phyloP scores from a whole-genome alignment of 805 yeast genomes.

The Blastobotrys peoriensis region DNA sequence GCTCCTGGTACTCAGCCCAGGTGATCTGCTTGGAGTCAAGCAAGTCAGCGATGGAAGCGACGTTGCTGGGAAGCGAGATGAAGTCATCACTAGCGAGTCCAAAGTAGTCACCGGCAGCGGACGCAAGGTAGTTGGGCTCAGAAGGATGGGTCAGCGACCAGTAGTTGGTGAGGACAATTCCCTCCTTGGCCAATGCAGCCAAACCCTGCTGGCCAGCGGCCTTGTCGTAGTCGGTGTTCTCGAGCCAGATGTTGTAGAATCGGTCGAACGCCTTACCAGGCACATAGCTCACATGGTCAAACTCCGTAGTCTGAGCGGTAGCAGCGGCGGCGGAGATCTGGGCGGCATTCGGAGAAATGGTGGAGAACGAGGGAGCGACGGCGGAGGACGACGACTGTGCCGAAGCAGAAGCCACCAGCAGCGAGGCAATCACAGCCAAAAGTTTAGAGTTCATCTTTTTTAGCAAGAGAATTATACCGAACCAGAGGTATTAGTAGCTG shows the following conservation, averaged over 20 bases:
- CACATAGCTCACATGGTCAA: constrained; percentile 31
- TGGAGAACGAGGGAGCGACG: constrained; percentile 26
- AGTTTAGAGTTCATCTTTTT: not conserved
- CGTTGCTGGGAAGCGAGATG: constrained; percentile 39
- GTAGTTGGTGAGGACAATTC: constrained; percentile 44
- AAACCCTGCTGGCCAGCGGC: constrained; percentile 42
- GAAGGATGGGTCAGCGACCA: constrained; percentile 50
- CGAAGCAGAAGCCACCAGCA: not conserved
- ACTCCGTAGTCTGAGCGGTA: constrained; percentile 29
- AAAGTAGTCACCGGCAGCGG: constrained; percentile 48
- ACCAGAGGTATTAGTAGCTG: too few species aligned
- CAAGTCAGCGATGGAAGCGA: constrained; percentile 44
- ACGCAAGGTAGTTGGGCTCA: constrained; percentile 47
- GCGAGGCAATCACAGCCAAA: not conserved
- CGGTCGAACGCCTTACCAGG: constrained; percentile 38
- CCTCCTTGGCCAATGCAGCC: constrained; percentile 38
- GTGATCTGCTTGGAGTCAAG: constrained; percentile 41
- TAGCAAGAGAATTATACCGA: too few species aligned
- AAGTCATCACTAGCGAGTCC: constrained; percentile 43
- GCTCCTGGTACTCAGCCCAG: constrained; percentile 52
- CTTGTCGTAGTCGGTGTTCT: constrained; percentile 46
- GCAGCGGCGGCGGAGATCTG: constrained; percentile 32
- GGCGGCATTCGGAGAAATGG: constrained; percentile 30
- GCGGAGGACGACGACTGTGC: not conserved
- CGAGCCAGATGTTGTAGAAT: constrained; percentile 42